Evolutionary conservation across 768 basidiomycete species (phyloP), one percentile per base, ranked within the genome.

Genomic region (Termitomyces sp.): DNA sequence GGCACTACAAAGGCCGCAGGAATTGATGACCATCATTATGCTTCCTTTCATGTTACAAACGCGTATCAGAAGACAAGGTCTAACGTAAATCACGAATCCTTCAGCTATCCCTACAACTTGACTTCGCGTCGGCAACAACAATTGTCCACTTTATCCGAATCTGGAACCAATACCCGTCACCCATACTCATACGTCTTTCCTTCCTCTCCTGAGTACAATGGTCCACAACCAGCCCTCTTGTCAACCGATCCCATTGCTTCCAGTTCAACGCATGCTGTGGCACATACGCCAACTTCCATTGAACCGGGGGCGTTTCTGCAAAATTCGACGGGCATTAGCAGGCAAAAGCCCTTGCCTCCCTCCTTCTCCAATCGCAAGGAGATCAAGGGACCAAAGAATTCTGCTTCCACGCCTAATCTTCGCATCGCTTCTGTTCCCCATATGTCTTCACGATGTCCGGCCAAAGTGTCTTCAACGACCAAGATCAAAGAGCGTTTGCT

Each of bases 401-500:
- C 85, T 19, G 71, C 78, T 8, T 91, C 88, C 1, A 83, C 86
- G 3, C 89, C 89, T 8, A 80, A 91, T 64, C 71, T 91, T 38
- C 76, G 77, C 30, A 19, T 50, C 33, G 45, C 11, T 12, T 26
- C 55, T 26, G 40, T 55, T 5, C 17, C 42, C 17, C 49, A 50
- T n/a, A n/a, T 31, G 7, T 42, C 58, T n/a, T 49, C 44, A 44
- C 57, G 30, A 17, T 48, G 40, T 15, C 28, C 53, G 0, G 14
- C 56, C 4, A 64, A 62, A 55, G 10, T 35, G 19, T 49, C 47
- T 8, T 15, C 50, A 12, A 59, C 67, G 42, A 60, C 71, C 26
- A 82, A 76, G 63, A 73, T 73, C 12, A 81, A 75, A 60, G 84
- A 87, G 31, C 74, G 83, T 6, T 90, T 86, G 87, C 64, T 90